Base-by-base conservation (phyloP, 495 filamentous ascomycete species). In the Aspergillus affinis region DNA sequence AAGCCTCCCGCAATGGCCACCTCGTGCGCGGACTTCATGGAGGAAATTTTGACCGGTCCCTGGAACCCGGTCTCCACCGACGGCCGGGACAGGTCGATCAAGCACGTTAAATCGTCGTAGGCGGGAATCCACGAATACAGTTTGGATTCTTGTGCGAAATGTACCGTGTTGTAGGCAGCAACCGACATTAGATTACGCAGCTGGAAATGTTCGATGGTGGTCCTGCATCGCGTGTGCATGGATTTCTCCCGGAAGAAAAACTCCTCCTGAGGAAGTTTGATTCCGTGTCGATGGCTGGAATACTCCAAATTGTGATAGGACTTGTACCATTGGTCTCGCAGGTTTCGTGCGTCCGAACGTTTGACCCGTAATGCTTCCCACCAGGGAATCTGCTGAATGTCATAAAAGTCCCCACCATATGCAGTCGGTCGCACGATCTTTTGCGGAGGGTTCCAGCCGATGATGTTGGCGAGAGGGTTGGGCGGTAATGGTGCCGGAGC, bases 301-400 rank as follows among this genome's bases (percentile, higher is more conserved):
- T 77, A 73, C 27, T 72, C 65, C 26, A 79, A 46, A 51, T 80
- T 80, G 18, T 73, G 71, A 60, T 80, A 80, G 5, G 77, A 72
- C 3, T 68, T 75, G 46, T 80, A 80, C 72, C 74, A 78, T 15
- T 65, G 62, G 64, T 80, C 77, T 32, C 90, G 84, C 46, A 85
- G 75, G 30, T 77, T 73, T 54, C 86, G 79, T 20, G 90, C 90
- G 36, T 82, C 77, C 6, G 73, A 67, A 48, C 87, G 82, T 18
- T 78, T 82, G 4, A 90, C 85, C 6, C 84, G 85, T 6, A 93
- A 63, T 1, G 77, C 76, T 9, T 81, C 77, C 85, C 64, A 65
- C 77, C 92, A 96, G 51, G 89, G 78, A 45, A 96, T 88, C 53
- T 91, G 89, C 68, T 96, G 91, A 27, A 91, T 70, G 68, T 96